Evolutionary conservation across 1,284 basidiomycete species (phyloP).

Genomic region (Abortiporus biennis): DNA sequence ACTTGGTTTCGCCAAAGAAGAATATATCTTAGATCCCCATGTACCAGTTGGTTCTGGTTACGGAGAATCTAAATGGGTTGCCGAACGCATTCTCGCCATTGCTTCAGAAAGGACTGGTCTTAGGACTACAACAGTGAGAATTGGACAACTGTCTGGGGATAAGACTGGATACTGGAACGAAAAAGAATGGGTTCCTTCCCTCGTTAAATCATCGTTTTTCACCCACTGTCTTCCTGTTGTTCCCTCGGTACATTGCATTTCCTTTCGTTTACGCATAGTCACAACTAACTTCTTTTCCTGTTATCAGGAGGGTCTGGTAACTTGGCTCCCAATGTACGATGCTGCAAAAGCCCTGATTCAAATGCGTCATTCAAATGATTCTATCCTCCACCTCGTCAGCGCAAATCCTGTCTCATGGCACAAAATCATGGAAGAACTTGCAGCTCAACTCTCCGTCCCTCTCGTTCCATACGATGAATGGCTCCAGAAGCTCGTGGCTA

Average conservation of each 20-base stretch:
- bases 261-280: background rate
- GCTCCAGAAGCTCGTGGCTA: constrained; percentile 13
- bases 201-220: constrained; percentile 20
- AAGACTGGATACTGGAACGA: constrained; percentile 23
- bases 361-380: constrained; percentile 11
- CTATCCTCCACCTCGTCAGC: constrained; percentile 23
- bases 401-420: constrained; percentile 18
- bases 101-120: constrained; percentile 15
- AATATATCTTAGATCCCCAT: constrained; percentile 10
- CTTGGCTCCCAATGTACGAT: constrained; percentile 19
- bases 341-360: constrained; percentile 13
- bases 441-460: constrained; percentile 12
- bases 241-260: constrained; percentile 11
- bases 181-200: constrained; percentile 24
- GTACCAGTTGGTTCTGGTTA: constrained; percentile 20
- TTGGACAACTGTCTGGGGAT: constrained; percentile 23
- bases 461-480: constrained; percentile 19
- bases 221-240: constrained; percentile 22
- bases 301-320: constrained; percentile 6
- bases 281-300: background rate
- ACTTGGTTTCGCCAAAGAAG: constrained; percentile 7
- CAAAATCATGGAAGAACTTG: constrained; percentile 14
- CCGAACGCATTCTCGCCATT: constrained; percentile 17
- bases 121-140: constrained; percentile 14
- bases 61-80: constrained; percentile 22